Conservation (phyloP, 2,329 filamentous ascomycete genomes). For the Dendrostoma leiphaemia region DNA sequence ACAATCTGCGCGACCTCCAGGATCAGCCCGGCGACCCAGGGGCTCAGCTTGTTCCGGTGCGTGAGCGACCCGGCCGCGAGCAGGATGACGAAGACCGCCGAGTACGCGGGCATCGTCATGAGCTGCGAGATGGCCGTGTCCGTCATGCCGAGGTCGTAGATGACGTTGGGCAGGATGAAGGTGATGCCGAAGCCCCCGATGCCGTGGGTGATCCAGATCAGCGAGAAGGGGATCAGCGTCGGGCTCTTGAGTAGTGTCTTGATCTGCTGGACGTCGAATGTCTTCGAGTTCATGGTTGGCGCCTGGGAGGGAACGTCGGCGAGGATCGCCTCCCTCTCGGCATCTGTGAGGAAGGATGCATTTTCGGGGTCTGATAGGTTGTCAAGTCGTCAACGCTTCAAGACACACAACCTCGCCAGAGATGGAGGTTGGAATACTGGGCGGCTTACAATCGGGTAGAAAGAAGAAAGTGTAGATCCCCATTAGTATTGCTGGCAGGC, state of each 20-base stretch:
- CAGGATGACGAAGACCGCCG: slow-evolving; percentile 25
- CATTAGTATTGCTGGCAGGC: slow-evolving; percentile 24
- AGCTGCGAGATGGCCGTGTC: slow-evolving; percentile 27
- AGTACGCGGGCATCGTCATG: slow-evolving; percentile 25
- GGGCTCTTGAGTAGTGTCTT: slow-evolving; percentile 22
- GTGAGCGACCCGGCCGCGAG: slow-evolving; percentile 23
- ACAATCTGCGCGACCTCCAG: slow-evolving; percentile 33
- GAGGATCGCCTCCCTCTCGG: slow-evolving; percentile 21
- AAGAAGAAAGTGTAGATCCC: slow-evolving; percentile 24
- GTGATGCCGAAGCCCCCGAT: slow-evolving; percentile 29
- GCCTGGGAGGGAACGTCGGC: slow-evolving; percentile 24
- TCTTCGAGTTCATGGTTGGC: slow-evolving; percentile 23
- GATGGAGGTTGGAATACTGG: neutral
- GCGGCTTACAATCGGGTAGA: slow-evolving; percentile 23
- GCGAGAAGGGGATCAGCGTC: slow-evolving; percentile 24
- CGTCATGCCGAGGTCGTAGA: slow-evolving; percentile 28
- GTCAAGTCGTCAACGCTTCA: neutral
- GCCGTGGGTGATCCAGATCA: slow-evolving; percentile 28
- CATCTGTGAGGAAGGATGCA: slow-evolving; percentile 22
- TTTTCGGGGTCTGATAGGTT: slow-evolving; percentile 23
- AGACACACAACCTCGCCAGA: neutral
- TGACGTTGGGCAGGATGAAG: slow-evolving; percentile 27
- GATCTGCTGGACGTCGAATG: slow-evolving; percentile 21
- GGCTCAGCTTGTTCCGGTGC: slow-evolving; percentile 22
- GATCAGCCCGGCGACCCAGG: slow-evolving; percentile 24